These are phyloP conservation scores for Erodium moschatum DNA, from an alignment of 441 rosid species.

Conservation along the genomic window DNA sequence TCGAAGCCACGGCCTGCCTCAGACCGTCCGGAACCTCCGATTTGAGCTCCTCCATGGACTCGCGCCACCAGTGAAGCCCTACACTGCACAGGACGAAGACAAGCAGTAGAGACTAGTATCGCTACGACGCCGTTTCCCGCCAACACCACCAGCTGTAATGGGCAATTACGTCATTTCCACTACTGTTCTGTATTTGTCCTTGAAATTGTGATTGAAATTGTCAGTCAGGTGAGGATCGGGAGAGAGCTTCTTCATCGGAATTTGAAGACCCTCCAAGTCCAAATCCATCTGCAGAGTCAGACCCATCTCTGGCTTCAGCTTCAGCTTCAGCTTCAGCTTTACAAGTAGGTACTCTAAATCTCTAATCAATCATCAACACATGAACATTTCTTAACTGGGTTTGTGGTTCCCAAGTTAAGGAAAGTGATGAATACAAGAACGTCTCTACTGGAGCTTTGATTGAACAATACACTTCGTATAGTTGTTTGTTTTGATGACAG, in stretches of 20 bases:
- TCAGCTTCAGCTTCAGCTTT: not conserved
- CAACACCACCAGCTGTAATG: no score
- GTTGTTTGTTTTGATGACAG: not conserved
- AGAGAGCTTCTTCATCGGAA: not conserved
- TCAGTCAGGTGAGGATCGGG: not conserved
- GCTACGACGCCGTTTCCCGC: no score
- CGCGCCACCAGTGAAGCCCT: not conserved
- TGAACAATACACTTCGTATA: not conserved
- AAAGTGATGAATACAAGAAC: not conserved
- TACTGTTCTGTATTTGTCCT: not conserved
- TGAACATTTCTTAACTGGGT: not conserved
- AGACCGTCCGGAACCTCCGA: slow-evolving; percentile 42
- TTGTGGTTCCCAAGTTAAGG: not conserved
- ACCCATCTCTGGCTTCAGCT: not conserved
- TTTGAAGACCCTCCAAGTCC: not conserved
- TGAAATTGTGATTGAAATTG: not conserved
- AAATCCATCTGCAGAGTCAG: not conserved
- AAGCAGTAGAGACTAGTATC: no score
- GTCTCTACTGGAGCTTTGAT: not conserved
- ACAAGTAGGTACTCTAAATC: not conserved
- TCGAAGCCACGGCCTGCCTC: slow-evolving; percentile 26
- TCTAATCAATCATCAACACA: not conserved
- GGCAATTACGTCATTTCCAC: no score
- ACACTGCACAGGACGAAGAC: not conserved
- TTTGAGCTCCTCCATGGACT: slow-evolving; percentile 54